These are phyloP conservation scores for Posidonia australis DNA, from an alignment of 106 monocot genomes.

Conservation along the genomic window DNA sequence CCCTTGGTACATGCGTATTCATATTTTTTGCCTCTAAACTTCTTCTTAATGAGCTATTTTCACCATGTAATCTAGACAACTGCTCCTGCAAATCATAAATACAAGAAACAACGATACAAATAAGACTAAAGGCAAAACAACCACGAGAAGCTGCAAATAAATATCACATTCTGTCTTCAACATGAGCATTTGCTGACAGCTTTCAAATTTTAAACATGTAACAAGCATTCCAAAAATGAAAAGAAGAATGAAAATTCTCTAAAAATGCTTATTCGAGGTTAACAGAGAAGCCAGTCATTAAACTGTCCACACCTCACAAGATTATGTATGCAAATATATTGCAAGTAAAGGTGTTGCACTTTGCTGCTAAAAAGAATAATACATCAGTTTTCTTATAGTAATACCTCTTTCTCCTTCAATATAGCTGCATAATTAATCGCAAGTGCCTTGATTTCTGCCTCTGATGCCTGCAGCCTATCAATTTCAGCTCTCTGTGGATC, in stretches of 20 bases:
- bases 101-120: background rate
- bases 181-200: too few species aligned
- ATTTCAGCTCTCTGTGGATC: conserved; percentile 63
- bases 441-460: conserved; percentile 80
- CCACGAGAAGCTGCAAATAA: background rate
- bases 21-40: conserved; percentile 32
- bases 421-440: conserved; percentile 80
- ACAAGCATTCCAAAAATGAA: background rate
- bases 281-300: background rate
- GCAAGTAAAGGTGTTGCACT: too few species aligned
- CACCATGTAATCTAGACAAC: conserved; percentile 55
- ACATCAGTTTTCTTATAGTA: background rate
- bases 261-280: background rate
- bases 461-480: conserved; percentile 69
- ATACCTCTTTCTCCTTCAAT: conserved; percentile 94
- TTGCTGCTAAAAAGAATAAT: background rate
- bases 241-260: background rate
- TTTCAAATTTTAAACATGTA: background rate
- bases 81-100: conserved; percentile 32
- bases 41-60: conserved; percentile 58
- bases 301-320: too few species aligned
- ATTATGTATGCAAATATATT: too few species aligned
- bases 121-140: background rate
- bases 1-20: conserved; percentile 15
- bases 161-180: too few species aligned